Conservation (phyloP, 2,329 filamentous ascomycete species). For the Talaromyces sp. region DNA sequence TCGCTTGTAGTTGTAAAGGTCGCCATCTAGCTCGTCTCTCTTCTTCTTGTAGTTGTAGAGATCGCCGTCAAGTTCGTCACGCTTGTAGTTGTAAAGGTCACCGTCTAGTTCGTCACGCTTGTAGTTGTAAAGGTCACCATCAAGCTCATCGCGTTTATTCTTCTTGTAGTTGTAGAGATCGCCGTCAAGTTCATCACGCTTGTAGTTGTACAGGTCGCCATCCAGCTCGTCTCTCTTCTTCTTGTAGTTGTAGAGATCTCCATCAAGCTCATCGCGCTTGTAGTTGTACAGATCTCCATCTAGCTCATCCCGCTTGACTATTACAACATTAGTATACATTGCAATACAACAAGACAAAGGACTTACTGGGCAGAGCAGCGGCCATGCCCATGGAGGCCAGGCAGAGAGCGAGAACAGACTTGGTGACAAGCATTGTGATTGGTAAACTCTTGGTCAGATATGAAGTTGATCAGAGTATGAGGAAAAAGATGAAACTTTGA, state of each 20-base stretch:
- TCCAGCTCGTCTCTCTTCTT: not conserved
- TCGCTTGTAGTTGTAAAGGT: not conserved
- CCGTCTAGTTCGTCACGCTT: not conserved
- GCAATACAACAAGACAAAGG: not conserved
- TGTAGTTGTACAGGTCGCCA: not conserved
- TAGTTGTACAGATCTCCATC: not conserved
- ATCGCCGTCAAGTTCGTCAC: not conserved
- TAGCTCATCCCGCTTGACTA: not conserved
- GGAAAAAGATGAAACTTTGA: not conserved
- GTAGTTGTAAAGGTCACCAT: not conserved
- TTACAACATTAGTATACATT: not conserved
- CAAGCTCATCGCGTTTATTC: not conserved
- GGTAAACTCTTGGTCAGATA: not conserved
- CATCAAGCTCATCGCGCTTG: not conserved
- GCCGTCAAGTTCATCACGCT: not conserved
- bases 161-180: not conserved
- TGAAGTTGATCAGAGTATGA: not conserved
- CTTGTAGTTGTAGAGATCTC: not conserved
- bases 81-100: not conserved
- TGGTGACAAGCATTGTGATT: not conserved
- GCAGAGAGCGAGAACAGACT: not conserved
- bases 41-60: not conserved
- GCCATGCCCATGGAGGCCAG: not conserved
- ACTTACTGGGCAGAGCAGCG: not conserved
- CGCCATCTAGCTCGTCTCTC: not conserved